Percentiles rank a stretch among this genome's conserved stretches.
Conservation (phyloP, 176 grass and related monocot species). For the Alloteropsis semialata region DNA sequence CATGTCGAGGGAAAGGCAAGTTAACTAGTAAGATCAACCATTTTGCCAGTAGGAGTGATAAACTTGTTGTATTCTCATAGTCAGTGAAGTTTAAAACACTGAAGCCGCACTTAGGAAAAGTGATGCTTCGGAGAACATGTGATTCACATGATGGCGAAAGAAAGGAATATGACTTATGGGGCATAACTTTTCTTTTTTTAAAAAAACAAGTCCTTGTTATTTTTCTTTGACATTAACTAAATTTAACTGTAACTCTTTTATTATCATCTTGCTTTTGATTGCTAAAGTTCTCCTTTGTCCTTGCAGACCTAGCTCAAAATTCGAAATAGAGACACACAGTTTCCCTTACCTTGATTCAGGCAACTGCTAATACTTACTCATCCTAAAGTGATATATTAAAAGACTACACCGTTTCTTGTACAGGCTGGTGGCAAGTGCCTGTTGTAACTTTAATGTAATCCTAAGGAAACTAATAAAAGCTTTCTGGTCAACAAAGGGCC, state of each 20-base stretch:
- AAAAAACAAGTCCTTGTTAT: not conserved
- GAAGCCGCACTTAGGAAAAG: not conserved
- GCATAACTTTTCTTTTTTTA: not conserved
- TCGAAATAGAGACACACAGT: not conserved
- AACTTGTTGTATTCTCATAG: not conserved
- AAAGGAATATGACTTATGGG: not conserved
- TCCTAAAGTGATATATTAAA: not conserved
- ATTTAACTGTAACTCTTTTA: not conserved
- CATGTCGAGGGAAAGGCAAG: conserved; percentile 97
- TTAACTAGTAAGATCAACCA: conserved; percentile 9
- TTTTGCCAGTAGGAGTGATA: not conserved
- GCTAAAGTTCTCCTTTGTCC: not conserved
- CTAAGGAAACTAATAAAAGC: not conserved
- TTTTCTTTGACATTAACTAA: not conserved
- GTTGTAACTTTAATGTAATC: not conserved
- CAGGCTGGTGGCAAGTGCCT: not conserved
- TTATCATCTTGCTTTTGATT: conserved; percentile 4
- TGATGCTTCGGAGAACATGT: not conserved
- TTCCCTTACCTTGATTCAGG: not conserved
- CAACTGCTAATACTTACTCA: not conserved
- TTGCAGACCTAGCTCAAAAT: not conserved
- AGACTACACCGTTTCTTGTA: conserved; percentile 7
- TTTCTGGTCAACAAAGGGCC: not conserved
- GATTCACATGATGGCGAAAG: not conserved
- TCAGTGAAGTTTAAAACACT: not conserved